Evolutionary conservation across 2,329 filamentous ascomycete species (phyloP).

Genomic region (Bertia moriformis): DNA sequence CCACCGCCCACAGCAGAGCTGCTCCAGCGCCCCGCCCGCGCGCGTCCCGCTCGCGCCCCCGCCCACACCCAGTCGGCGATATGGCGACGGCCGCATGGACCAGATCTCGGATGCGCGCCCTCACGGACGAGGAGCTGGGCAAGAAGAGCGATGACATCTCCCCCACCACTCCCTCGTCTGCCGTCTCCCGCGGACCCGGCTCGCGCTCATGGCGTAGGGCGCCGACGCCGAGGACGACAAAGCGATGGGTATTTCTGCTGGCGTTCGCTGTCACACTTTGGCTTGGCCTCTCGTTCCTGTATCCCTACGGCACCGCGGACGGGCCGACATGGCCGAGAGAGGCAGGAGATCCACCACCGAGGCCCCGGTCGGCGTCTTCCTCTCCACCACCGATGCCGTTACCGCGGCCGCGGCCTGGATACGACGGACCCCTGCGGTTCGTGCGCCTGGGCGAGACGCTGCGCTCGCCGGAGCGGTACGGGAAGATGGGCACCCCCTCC

Average conservation of each 20-base stretch:
- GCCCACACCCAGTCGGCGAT: too few species aligned
- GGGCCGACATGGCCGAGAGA: too few species aligned
- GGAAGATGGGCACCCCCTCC: slow-evolving; percentile 36
- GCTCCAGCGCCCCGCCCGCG: too few species aligned
- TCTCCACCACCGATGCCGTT: background rate
- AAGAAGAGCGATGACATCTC: slow-evolving; percentile 45
- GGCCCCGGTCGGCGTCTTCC: background rate
- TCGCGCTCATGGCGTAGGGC: slow-evolving; percentile 29
- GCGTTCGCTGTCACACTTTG: background rate
- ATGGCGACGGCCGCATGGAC: too few species aligned
- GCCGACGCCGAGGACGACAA: slow-evolving; percentile 1
- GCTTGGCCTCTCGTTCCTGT: background rate
- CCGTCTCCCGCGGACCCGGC: slow-evolving; percentile 11
- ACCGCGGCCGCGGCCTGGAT: slow-evolving; percentile 17
- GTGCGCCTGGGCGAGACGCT: slow-evolving; percentile 49
- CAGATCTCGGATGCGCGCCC: too few species aligned
- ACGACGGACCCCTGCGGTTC: slow-evolving; percentile 59
- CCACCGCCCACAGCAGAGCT: too few species aligned
- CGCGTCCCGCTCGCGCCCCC: too few species aligned
- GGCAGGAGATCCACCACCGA: too few species aligned
- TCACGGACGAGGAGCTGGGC: slow-evolving; percentile 37
- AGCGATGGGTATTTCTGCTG: too few species aligned
- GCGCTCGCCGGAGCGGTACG: slow-evolving; percentile 21
- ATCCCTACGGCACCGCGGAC: background rate
- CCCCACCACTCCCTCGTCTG: slow-evolving; percentile 12